Base-by-base conservation (phyloP, 768 basidiomycete species). In the Kwoniella dendrophila region DNA sequence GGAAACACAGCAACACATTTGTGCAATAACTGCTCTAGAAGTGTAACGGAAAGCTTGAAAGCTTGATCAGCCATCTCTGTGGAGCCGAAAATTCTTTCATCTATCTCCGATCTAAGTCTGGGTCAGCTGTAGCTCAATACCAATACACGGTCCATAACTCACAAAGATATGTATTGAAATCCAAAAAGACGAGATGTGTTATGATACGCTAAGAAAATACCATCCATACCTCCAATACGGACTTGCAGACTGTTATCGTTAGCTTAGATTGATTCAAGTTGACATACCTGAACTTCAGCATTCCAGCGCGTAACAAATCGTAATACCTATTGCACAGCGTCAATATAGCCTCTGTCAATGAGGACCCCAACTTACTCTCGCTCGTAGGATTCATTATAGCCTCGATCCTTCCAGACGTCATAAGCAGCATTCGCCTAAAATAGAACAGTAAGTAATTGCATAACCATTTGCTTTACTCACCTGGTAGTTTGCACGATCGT, bases 171-270 rank as follows among this genome's bases (percentile, higher is more conserved):
- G 73, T 98, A 99, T 77, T 97, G 92, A 82, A 97, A 97, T 0
- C 95, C 95, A 70, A 92, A 92, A 51, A 96, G 85, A 18, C 85
- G 84, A 6, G 85, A 85, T 0, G 90, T 94, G 64, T 95, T 96
- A 70, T 82, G 81, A 66, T 81, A 81, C 0, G 80, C 81, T 44
- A 79, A 60, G 48, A 81, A 79, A 7, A 97, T 88, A 16, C 95
- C 95, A 72, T 96, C 93, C 95, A 98, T 98, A 73, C 88, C 86
- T 8, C 95, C 95, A 63, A 99, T 98, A 4, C 95, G 87, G 1
- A 85, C 94, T 83, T 99, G 95, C 81, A 98, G 88, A 66, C 90
- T 92, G 65, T 14, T 62, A n/a, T 41, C 2, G 26, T 33, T n/a
- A 44, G 22, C 36, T 38, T 30, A 24, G 24, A 3, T 12, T 51